Evolutionary conservation across 163 green algal species (phyloP).

Genomic region (Chlamydomonas reinhardtii): DNA sequence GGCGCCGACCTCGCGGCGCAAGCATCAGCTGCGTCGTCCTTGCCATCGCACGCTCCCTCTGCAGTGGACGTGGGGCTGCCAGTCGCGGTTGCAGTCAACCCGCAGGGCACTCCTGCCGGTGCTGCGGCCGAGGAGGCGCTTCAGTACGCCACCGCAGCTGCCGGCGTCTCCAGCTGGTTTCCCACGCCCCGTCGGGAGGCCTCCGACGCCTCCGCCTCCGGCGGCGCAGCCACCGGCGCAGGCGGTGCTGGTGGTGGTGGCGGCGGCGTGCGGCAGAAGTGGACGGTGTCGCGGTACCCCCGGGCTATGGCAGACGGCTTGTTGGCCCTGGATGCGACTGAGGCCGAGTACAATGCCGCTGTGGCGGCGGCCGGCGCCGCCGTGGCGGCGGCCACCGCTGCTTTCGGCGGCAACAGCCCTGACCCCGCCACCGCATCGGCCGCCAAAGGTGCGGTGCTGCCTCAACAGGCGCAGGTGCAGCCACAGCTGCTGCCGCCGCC

Average conservation of each 20-base stretch:
- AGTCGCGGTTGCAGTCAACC: neutral
- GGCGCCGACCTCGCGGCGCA: neutral
- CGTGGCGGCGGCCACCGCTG: neutral
- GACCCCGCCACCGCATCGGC: no score
- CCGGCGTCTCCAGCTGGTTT: neutral
- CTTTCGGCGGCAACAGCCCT: neutral
- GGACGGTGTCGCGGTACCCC: neutral
- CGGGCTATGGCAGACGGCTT: neutral
- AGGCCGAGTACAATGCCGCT: neutral
- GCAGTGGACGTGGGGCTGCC: neutral
- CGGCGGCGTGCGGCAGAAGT: neutral
- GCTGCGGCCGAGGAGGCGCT: neutral
- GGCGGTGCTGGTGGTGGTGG: neutral
- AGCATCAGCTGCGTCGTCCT: neutral
- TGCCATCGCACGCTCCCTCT: neutral
- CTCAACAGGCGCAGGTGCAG: neutral
- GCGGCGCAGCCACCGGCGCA: neutral
- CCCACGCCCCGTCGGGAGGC: neutral
- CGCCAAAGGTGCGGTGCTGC: neutral
- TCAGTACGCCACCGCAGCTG: neutral
- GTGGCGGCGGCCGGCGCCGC: neutral
- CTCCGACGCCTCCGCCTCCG: neutral
- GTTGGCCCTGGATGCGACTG: neutral
- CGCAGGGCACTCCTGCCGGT: neutral
- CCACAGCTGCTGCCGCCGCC: no score